Base-by-base conservation (phyloP, 108 stramenopile species). In the Fragilariopsis cylindrus region DNA sequence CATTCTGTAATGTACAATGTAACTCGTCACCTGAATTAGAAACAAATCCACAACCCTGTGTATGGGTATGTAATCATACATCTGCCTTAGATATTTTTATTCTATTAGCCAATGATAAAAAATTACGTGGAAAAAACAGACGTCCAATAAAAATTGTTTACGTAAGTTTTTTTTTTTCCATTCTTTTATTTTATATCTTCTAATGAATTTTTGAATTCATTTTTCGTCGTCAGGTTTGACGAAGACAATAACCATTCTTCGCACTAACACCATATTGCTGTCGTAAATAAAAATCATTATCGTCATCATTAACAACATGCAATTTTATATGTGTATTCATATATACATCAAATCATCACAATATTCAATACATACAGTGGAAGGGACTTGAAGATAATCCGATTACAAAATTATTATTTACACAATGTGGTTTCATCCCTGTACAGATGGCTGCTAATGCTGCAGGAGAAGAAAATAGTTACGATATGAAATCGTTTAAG, bases 41-140 rank as follows among this genome's bases (percentile, higher is more conserved):
- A 50, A 68, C 21, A 42, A 69, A 78, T 67, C 85, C 88, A 6
- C 78, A 86, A 70, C 91, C 92, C 41, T 71, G 72, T 21, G 83
- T 96, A 41, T 96, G 95, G 95, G 95, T 92, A 4, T 92, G 92
- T 71, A 96, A 93, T 70, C 95, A 96, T 68, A 84, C 83, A 8
- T 84, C 84, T 65, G 72, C 90, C 70, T 76, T 96, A 64, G 95
- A 96, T 77, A 72, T 96, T 68, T 96, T 96, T 70, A 68, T 95
- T 21, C 70, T 95, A 15, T 69, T 95, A 40, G 91, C 91, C 0
- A 50, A 76, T 11, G 88, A 91, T 75, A 63, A 78, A 57, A 56
- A 80, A 56, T 56, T 95, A 47, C 72, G 91, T 46, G 92, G 92
- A 45, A 72, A 76, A 55, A 76, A 83, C 49, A 78, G 82, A 72